Evolutionary conservation across 2,329 filamentous ascomycete genomes (phyloP).

Genomic region (Alternaria metachromatica): DNA sequence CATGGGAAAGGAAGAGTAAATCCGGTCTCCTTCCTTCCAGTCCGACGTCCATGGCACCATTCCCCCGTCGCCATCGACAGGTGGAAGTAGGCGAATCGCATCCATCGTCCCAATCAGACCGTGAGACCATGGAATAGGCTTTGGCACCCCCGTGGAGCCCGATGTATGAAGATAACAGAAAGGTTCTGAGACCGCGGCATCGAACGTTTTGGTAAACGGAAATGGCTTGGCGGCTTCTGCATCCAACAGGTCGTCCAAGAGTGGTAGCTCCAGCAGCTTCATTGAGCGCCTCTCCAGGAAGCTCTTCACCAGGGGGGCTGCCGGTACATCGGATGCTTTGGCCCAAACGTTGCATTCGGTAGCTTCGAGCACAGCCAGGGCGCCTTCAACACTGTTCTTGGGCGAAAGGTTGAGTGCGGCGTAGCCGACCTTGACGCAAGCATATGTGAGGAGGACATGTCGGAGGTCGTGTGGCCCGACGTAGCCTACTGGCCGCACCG

Average conservation of each 20-base stretch:
- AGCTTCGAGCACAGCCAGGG: slow-evolving; percentile 27
- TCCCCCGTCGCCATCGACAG: slow-evolving; percentile 34
- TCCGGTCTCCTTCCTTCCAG: slow-evolving; percentile 29
- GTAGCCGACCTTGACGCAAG: slow-evolving; percentile 51
- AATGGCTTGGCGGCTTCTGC: slow-evolving; percentile 10
- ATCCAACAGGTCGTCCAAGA: slow-evolving; percentile 21
- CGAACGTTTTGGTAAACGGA: slow-evolving; percentile 26
- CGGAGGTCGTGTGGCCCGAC: slow-evolving; percentile 46
- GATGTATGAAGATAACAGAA: slow-evolving; percentile 44
- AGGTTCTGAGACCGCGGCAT: slow-evolving; percentile 29
- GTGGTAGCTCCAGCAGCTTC: slow-evolving; percentile 22
- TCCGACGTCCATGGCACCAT: slow-evolving; percentile 27
- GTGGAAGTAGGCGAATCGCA: slow-evolving; percentile 45
- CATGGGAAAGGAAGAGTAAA: slow-evolving; percentile 48
- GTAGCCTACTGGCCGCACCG: slow-evolving; percentile 31
- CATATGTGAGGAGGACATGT: slow-evolving; percentile 48
- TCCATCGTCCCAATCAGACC: slow-evolving; percentile 47
- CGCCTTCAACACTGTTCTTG: slow-evolving; percentile 28
- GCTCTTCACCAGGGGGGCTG: slow-evolving; percentile 15
- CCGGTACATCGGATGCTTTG: slow-evolving; percentile 8
- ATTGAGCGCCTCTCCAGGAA: slow-evolving; percentile 15
- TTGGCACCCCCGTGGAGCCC: slow-evolving; percentile 47
- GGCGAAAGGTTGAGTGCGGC: slow-evolving; percentile 28
- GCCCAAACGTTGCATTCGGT: slow-evolving; percentile 26
- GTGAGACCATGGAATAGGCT: slow-evolving; percentile 45